Percentiles rank a stretch among this genome's conserved stretches.
Evolutionary conservation across 768 basidiomycete species (phyloP).

Genomic region (Lactarius hatsudake): DNA sequence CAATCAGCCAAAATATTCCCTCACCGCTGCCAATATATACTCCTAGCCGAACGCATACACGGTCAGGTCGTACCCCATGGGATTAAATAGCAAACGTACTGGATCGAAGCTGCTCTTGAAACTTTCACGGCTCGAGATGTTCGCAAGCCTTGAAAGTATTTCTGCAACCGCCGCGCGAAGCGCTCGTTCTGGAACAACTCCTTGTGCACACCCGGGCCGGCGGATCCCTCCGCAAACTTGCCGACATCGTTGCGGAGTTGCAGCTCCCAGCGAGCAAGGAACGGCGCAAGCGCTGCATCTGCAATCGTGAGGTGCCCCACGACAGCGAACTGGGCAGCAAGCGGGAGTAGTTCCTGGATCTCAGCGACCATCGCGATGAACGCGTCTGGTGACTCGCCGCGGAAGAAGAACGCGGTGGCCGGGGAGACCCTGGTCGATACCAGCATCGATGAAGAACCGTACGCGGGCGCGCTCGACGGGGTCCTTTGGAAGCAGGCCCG

Average conservation of each 20-base stretch:
- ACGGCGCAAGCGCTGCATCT: constrained; percentile 56
- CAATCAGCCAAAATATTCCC: background rate
- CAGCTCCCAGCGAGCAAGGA: constrained; percentile 48
- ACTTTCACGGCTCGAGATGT: constrained; percentile 38
- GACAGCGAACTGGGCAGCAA: constrained; percentile 39
- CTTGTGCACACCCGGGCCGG: constrained; percentile 41
- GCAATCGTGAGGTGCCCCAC: constrained; percentile 51
- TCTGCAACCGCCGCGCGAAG: constrained; percentile 46
- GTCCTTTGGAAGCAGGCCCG: constrained; percentile 48
- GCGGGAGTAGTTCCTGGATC: constrained; percentile 47
- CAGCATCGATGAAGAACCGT: constrained; percentile 59
- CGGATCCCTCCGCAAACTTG: constrained; percentile 39
- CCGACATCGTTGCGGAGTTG: constrained; percentile 48
- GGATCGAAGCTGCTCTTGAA: constrained; percentile 49
- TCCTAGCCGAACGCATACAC: background rate
- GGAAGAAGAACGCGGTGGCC: constrained; percentile 35
- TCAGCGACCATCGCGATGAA: constrained; percentile 43
- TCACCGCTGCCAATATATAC: background rate
- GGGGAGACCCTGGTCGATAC: constrained; percentile 44
- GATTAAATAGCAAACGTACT: constrained; percentile 38
- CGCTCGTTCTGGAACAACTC: constrained; percentile 40
- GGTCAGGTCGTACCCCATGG: background rate
- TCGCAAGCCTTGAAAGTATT: constrained; percentile 29
- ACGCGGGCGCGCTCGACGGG: constrained; percentile 47
- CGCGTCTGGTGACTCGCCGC: constrained; percentile 38